Evolutionary conservation across 139 green algal genomes (phyloP), one percentile per base, ranked within the genome.

Genomic region (Tetradesmus obliquus): DNA sequence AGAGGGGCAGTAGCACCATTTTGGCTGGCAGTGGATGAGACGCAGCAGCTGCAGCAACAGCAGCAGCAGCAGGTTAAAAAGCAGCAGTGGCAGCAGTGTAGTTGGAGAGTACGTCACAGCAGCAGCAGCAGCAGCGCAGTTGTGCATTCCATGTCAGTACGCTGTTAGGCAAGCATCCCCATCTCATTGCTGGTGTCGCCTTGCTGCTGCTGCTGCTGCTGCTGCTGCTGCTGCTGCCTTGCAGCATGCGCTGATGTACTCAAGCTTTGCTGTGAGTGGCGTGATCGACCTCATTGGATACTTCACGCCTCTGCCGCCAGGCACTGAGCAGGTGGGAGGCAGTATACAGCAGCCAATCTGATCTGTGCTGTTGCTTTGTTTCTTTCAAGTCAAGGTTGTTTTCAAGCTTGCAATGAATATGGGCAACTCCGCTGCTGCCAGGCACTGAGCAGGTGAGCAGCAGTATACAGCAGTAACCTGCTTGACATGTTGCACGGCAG

Each of bases 161-260:
- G 32, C 32, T 45, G 32, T 45, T 0, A 45, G 32, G 32, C 32
- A 45, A 45, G 32, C 32, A 45, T 0, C 32, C 0, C 0, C 0
- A 45, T 45, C 32, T 45, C 60, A 71, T 0, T 71, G 17, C 2
- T 71, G 60, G 60, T 71, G 57, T 66, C 8, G 57, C 57, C 32
- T n/a, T 62, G 60, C 19, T 71, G 60, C 60, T 71, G 60, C 60
- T 71, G 10, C 66, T 76, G 66, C 66, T 24, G 66, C 66, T 76
- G 66, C 66, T n/a, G 15, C 66, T 76, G 66, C 66, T 71, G 60
- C 66, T 76, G 66, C 66, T 76, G 66, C 17, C 2, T 24, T 76
- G 15, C 66, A 91, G 88, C 88, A 91, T 53, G 88, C 88, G 2
- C 79, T 91, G 74, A 91, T 91, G 88, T 91, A 91, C 45, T 22